A percentile compares a stretch with the other conserved stretches of the same genome.
Evolutionary conservation across 2,329 filamentous ascomycete species (phyloP).

Genomic region (Exophiala mesophila): DNA sequence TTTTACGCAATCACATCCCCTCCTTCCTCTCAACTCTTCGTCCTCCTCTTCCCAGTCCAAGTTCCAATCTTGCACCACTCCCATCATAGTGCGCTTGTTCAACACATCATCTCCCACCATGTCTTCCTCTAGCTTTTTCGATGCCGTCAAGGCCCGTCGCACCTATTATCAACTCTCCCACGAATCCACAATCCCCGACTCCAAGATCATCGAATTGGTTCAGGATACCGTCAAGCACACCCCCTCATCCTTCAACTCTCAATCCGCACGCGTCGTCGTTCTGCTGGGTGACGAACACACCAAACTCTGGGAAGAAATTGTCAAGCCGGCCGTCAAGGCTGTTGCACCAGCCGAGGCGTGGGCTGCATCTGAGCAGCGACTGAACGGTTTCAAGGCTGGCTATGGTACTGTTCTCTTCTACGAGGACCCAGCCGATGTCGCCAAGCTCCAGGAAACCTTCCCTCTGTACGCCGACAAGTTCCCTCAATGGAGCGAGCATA

Average conservation of each 20-base stretch:
- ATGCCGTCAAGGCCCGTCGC: constrained; percentile 19
- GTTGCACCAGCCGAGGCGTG: constrained; percentile 16
- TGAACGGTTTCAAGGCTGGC: constrained; percentile 41
- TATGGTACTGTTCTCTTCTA: constrained; percentile 87
- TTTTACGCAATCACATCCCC: background rate
- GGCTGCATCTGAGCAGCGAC: constrained; percentile 9
- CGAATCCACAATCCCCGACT: constrained; percentile 20
- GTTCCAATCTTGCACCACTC: too few species aligned
- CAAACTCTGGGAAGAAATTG: constrained; percentile 66
- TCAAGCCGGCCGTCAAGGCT: constrained; percentile 18
- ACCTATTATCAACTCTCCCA: constrained; percentile 20
- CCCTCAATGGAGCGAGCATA: constrained; percentile 69
- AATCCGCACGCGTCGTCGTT: constrained; percentile 72
- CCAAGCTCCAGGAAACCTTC: constrained; percentile 52
- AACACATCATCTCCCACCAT: constrained; percentile 9
- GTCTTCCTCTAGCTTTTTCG: constrained; percentile 9
- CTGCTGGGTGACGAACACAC: constrained; percentile 79
- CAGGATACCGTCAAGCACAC: constrained; percentile 17
- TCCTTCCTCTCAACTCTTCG: background rate
- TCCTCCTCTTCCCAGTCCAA: background rate
- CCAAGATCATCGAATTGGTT: constrained; percentile 22
- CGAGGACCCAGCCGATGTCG: constrained; percentile 66
- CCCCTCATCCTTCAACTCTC: constrained; percentile 84
- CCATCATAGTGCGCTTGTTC: background rate
- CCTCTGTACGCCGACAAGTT: constrained; percentile 70